Evolutionary conservation across 1,284 basidiomycete species (phyloP), one percentile per base, ranked within the genome.

Genomic region (Cutaneotrichosporon arboriforme): DNA sequence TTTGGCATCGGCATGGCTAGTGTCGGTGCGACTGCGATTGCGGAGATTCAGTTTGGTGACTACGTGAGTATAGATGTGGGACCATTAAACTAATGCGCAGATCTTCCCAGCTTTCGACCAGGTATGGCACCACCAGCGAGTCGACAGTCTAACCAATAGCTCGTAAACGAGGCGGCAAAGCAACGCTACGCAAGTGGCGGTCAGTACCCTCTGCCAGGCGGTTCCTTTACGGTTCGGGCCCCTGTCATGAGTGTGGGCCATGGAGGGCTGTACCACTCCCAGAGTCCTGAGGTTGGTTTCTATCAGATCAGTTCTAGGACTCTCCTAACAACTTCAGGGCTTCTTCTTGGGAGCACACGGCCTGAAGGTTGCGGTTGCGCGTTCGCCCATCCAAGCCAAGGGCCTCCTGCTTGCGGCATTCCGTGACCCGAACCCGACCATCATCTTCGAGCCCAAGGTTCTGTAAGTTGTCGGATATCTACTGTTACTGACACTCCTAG

Each of bases 121-220:
- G 79, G 88, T 86, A 63, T 21, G 41, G 10, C 21, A 10, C 21
- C 4, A 17, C 10, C 12, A 36, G 20, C 18, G 34, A 17, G 4
- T 46, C 7, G 43, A 9, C 31, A 33, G 15, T 17, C 43, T 37
- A 14, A 46, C 45, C 3, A 7, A 7, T 14, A 53, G 86, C 80
- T 97, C 34, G 90, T 97, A 44, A 97, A 96, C 65, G 92, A 97
- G 76, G 92, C 91, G 2, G 91, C 93, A 37, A 97, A 97, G 75
- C 85, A 88, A 64, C 81, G 89, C 43, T 97, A 91, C 69, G 86
- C 91, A 14, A 90, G 88, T 13, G 90, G 88, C 17, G 90, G 90
- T 0, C 80, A 83, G 50, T 94, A 84, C 74, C 70, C 72, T 5
- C 62, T 65, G 3, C 45, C 53, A 1, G 87, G 85, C 5, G 92